Evolutionary conservation across 2,329 filamentous ascomycete species (phyloP).

Genomic region (Verticillium dahliae): DNA sequence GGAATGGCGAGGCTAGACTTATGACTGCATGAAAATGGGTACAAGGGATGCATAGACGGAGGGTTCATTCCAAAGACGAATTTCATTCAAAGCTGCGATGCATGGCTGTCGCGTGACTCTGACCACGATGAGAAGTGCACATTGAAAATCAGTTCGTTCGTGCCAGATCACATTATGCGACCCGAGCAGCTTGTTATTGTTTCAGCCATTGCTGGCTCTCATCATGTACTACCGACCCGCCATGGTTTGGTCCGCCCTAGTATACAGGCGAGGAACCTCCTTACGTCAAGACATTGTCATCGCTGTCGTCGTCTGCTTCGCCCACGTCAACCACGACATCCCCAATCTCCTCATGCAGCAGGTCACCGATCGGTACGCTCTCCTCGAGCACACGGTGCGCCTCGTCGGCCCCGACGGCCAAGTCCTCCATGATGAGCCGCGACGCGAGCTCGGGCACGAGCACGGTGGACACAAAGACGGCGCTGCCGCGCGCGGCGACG

Average conservation of each 20-base stretch:
- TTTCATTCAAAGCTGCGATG: background rate
- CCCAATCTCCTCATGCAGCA: constrained; percentile 59
- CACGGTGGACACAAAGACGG: constrained; percentile 65
- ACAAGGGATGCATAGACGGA: background rate
- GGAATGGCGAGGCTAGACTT: background rate
- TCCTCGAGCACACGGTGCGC: constrained; percentile 54
- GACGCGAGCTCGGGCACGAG: constrained; percentile 66
- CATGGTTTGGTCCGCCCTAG: too few relatives aligned
- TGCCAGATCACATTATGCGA: too few relatives aligned
- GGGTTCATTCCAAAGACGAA: too few relatives aligned
- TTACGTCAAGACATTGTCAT: constrained; percentile 16
- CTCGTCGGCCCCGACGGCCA: constrained; percentile 33
- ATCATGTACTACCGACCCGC: too few relatives aligned
- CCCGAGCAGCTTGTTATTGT: too few relatives aligned
- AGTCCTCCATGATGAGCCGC: constrained; percentile 50
- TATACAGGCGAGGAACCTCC: background rate
- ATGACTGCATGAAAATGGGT: background rate
- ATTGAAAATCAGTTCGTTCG: too few relatives aligned
- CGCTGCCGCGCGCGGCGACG: constrained; percentile 59
- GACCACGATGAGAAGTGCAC: background rate
- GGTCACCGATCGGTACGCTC: constrained; percentile 60
- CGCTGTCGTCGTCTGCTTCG: constrained; percentile 14
- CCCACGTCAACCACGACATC: constrained; percentile 23
- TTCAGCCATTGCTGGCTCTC: too few relatives aligned
- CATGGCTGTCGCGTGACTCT: too few relatives aligned